Conservation (phyloP, 495 filamentous ascomycete genomes). For the Podospora sp. region DNA sequence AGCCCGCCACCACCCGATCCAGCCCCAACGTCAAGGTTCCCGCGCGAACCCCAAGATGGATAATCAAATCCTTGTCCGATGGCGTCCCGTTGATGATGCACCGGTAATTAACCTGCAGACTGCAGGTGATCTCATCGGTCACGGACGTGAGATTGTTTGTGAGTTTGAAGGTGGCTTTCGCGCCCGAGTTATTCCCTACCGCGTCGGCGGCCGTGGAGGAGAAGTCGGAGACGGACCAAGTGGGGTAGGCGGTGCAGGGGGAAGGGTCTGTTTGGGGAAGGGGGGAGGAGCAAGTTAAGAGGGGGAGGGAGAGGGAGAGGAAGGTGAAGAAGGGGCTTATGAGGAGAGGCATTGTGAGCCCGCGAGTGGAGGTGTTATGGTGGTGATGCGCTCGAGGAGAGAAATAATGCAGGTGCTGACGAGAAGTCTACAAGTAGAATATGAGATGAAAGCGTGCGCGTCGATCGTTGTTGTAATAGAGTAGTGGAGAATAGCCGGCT, state of each 20-base stretch:
- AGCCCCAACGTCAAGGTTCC: constrained; percentile 14
- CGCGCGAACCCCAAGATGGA: constrained; percentile 18
- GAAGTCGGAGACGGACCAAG: constrained; percentile 27
- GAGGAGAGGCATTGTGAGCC: too few relatives aligned
- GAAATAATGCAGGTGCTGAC: not conserved
- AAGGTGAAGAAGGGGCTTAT: not conserved
- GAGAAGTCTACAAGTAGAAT: too few relatives aligned
- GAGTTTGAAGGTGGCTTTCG: constrained; percentile 24
- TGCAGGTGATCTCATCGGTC: constrained; percentile 24
- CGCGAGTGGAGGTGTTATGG: too few relatives aligned
- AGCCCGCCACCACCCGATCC: not conserved
- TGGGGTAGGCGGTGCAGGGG: constrained; percentile 17
- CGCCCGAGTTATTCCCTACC: constrained; percentile 19
- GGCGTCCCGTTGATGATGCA: constrained; percentile 27
- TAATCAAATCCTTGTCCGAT: constrained; percentile 24
- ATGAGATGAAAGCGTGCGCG: not conserved
- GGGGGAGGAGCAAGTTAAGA: not conserved
- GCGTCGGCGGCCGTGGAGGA: constrained; percentile 24
- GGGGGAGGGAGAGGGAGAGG: not conserved
- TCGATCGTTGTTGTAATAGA: not conserved
- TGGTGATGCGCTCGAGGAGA: too few relatives aligned
- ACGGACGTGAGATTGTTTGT: constrained; percentile 26
- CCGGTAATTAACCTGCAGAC: constrained; percentile 30
- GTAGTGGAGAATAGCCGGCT: not conserved
- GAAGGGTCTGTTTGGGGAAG: not conserved